These are phyloP conservation scores for Apiospora kogelbergensis DNA, from an alignment of 2,329 filamentous ascomycete species.

Conservation along the genomic window DNA sequence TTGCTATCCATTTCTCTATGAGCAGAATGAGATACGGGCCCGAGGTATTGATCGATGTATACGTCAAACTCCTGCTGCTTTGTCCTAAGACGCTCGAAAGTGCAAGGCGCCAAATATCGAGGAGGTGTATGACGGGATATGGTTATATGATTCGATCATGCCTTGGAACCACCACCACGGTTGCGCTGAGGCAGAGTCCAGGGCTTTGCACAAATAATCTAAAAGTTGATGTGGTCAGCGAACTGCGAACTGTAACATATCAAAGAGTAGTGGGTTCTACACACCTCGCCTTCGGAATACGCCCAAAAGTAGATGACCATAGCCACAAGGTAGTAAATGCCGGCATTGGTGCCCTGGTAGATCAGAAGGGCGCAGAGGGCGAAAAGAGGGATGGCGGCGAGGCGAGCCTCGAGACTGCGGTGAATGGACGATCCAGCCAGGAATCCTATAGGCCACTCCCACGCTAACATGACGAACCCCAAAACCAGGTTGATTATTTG, in stretches of 20 bases:
- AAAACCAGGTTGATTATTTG: slow-evolving; percentile 88
- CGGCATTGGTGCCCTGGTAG: slow-evolving; percentile 91
- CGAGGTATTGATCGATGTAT: not conserved
- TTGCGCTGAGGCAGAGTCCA: slow-evolving; percentile 67
- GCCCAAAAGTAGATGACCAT: slow-evolving; percentile 93
- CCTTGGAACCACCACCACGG: slow-evolving; percentile 23
- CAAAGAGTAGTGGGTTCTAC: slow-evolving; percentile 32
- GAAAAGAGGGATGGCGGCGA: slow-evolving; percentile 79
- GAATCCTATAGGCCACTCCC: slow-evolving; percentile 85
- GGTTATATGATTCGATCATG: not conserved
- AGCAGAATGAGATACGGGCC: slow-evolving; percentile 2
- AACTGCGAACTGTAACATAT: not conserved
- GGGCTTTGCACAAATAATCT: slow-evolving; percentile 68
- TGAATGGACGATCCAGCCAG: slow-evolving; percentile 79
- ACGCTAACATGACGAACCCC: slow-evolving; percentile 74
- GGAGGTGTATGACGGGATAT: not conserved
- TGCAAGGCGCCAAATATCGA: not conserved
- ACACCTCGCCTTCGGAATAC: slow-evolving; percentile 93
- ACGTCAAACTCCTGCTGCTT: not conserved
- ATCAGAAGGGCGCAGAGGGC: slow-evolving; percentile 73
- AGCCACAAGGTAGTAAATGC: slow-evolving; percentile 86
- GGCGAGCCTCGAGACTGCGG: slow-evolving; percentile 81
- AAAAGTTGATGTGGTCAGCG: slow-evolving; percentile 10
- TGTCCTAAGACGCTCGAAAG: not conserved
- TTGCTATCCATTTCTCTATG: slow-evolving; percentile 7